Percentiles rank a stretch among this genome's conserved stretches.
phyloP scores from a whole-genome alignment of 108 stramenopile species.

The Pseudonitzschia delicatissima region DNA sequence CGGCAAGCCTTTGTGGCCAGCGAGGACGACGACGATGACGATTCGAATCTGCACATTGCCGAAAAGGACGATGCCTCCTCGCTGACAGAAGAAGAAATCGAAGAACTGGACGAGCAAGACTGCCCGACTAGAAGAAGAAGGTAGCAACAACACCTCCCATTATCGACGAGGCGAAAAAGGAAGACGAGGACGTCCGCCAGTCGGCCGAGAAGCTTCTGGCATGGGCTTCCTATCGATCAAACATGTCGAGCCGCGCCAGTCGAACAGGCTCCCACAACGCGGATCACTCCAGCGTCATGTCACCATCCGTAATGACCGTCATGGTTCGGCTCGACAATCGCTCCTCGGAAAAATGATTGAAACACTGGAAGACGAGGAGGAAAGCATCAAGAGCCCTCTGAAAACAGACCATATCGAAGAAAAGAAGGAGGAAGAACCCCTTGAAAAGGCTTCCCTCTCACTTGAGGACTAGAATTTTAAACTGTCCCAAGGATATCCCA shows the following conservation, averaged over 20 bases:
- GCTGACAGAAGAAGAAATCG: conserved; percentile 15
- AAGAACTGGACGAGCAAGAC: conserved; percentile 13
- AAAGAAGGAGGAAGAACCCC: no score
- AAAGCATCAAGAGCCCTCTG: no score
- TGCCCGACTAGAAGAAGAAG: neutral
- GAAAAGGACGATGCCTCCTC: conserved; percentile 14
- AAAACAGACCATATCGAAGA: no score
- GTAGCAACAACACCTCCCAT: neutral
- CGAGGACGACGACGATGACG: neutral
- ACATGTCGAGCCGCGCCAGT: conserved; percentile 4
- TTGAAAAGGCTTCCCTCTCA: no score
- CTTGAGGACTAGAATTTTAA: no score
- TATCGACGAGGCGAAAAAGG: conserved; percentile 1
- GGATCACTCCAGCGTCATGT: conserved; percentile 4
- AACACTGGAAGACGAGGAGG: no score
- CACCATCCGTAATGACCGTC: neutral
- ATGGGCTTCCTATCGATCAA: conserved; percentile 44
- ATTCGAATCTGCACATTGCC: conserved; percentile 1
- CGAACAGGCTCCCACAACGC: neutral
- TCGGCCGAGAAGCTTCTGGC: conserved; percentile 43
- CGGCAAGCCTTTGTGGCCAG: neutral
- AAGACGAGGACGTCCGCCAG: conserved; percentile 31
- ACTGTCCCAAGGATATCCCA: no score
- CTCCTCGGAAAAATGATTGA: conserved; percentile 13
- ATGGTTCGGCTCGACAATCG: neutral